Base-by-base conservation (phyloP, 352 stramenopile genomes). In the Globisporangium camurandrum region DNA sequence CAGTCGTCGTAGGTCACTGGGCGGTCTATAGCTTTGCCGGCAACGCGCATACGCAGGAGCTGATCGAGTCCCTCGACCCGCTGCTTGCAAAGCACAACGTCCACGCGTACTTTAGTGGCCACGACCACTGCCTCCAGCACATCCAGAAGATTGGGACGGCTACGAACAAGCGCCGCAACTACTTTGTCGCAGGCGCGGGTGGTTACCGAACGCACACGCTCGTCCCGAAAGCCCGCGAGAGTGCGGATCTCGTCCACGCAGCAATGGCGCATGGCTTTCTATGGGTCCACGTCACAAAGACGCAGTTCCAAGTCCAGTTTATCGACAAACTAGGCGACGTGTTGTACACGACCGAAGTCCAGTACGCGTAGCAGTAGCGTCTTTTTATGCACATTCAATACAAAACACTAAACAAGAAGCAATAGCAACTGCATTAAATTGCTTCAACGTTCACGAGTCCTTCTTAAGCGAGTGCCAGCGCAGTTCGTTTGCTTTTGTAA, bases 261-360 rank as follows among this genome's bases (percentile, higher is more conserved):
- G 79, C 77, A n/a, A 82, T 91, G 75, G 74, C 62, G n/a, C 66
- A 91, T 59, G 82, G 82, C 30, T 93, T 93, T 62, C 86, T 91
- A 75, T 84, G 64, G n/a, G 75, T 89, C 41, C 59, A 65, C 23
- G 69, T 93, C 54, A 88, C 73, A n/a, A 57, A 66, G 26, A 64
- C 72, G 19, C 56, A 69, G 26, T 90, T 91, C 60, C 75, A 72
- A 41, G 75, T 93, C 31, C 75, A 93, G 51, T 66, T 93, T 40
- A 64, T 88, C 20, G 76, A 88, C 51, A 73, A 73, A 42, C 52
- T 51, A 4, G 71, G 73, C 41, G 77, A 90, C 26, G 66, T 90
- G 42, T 53, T 91, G 55, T 93, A 93, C 69, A 88, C 82, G 22
- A 90, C 79, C 1, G 78, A 93, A 36, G 61, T 93, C 12, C 61